Base-by-base conservation (phyloP, 2,329 filamentous ascomycete genomes). In the Tolypocladium amazonense region DNA sequence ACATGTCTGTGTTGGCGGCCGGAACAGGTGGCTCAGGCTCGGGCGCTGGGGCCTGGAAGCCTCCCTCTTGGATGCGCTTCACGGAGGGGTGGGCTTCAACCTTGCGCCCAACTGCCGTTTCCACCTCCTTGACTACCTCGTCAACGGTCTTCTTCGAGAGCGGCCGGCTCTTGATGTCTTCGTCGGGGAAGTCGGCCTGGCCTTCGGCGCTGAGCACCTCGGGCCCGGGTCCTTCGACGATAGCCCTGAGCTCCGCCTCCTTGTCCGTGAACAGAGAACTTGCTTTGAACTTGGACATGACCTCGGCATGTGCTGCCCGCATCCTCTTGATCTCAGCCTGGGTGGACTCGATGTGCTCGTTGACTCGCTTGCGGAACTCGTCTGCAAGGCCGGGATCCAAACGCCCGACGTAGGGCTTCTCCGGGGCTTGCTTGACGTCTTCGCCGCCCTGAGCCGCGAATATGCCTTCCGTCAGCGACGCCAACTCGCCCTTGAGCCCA, bases 241-340 rank as follows among this genome's bases (percentile, higher is more conserved):
- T 81, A 59, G 81, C 81, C 39, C 90, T 85, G 59, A 97, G 77
- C 61, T 89, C 85, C 66, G 87, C 83, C 73, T 97, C 93, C 1
- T 90, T 88, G 60, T 84, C 79, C 66, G 85, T 87, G 56, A 96
- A 79, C 0, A 86, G 74, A 9, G 88, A 88, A 58, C 85, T 86
- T 59, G 84, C 83, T 71, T 87, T 88, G 66, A 96, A 83, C 64
- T 87, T 88, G 30, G 86, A 84, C 76, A 97, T 82, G 60, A 87
- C 83, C 67, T 85, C 85, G 3, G 85, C 86, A 71, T 99, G 93
- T 35, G 88, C 84, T 39, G 83, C 83, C 73, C 91, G 90, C 83
- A 97, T 87, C 65, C 85, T 86, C 66, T 92, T 88, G 59, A 97
- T 91, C 67, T 97, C 92, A 1, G 84, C 84, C 62, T 89, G 85